A percentile compares a stretch with the other conserved stretches of the same genome.
Conservation (phyloP, 2,329 filamentous ascomycete genomes). For the Alternaria conjuncta region DNA sequence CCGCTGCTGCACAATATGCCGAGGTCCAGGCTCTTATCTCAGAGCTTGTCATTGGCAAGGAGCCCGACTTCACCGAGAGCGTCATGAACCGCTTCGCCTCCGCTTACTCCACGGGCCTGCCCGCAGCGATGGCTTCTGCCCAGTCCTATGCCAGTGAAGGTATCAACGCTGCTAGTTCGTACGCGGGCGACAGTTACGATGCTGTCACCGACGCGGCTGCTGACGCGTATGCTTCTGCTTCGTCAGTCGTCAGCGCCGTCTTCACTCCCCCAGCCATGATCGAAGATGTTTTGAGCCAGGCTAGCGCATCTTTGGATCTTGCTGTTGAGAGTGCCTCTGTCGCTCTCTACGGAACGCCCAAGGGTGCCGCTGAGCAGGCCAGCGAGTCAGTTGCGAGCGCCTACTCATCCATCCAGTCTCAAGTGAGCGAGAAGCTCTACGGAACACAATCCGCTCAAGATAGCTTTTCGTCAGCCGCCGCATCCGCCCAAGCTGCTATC, state of each 20-base stretch:
- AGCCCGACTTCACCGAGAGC: constrained; percentile 81
- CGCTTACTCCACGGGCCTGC: constrained; percentile 72
- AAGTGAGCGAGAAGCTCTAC: constrained; percentile 62
- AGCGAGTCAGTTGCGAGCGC: constrained; percentile 61
- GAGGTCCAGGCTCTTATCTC: constrained; percentile 75
- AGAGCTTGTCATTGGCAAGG: constrained; percentile 77
- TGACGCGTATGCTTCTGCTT: constrained; percentile 56
- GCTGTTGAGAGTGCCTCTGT: constrained; percentile 65
- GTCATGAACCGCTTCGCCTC: constrained; percentile 74
- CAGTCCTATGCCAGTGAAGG: constrained; percentile 60
- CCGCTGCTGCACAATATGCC: constrained; percentile 69
- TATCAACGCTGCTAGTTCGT: constrained; percentile 55
- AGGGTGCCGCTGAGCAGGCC: constrained; percentile 61
- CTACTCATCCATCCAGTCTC: constrained; percentile 58
- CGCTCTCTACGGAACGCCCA: constrained; percentile 64
- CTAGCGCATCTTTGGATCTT: constrained; percentile 62
- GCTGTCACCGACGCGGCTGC: constrained; percentile 60
- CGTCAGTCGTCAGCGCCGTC: constrained; percentile 55
- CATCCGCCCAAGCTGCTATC: constrained; percentile 61
- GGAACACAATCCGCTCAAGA: constrained; percentile 61
- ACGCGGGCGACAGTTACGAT: constrained; percentile 54
- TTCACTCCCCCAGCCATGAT: constrained; percentile 65
- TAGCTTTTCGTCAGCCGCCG: constrained; percentile 61
- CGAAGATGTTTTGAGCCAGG: constrained; percentile 64
- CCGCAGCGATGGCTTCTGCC: constrained; percentile 61